Evolutionary conservation across 2,329 filamentous ascomycete genomes (phyloP).

Genomic region (Neonectria punicea): DNA sequence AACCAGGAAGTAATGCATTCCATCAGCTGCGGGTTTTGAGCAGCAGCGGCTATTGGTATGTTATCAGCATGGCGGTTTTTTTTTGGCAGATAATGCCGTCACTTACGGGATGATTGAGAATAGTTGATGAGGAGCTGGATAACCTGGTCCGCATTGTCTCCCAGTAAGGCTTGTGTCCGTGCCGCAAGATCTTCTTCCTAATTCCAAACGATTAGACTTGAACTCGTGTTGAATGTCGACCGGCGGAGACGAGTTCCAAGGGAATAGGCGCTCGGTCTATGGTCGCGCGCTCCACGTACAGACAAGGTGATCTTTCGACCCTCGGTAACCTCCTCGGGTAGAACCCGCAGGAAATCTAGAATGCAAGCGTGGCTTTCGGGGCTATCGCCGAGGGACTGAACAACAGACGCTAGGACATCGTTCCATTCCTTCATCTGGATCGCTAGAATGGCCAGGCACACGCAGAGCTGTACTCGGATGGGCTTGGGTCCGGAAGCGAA

Average conservation of each 20-base stretch:
- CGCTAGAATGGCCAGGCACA: slow-evolving; percentile 92
- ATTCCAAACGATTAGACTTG: slow-evolving; percentile 56
- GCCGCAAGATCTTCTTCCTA: slow-evolving; percentile 94
- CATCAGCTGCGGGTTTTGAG: slow-evolving; percentile 88
- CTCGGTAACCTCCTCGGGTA: slow-evolving; percentile 98
- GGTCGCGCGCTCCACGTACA: slow-evolving; percentile 80
- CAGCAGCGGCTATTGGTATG: slow-evolving; percentile 69
- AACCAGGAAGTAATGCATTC: slow-evolving; percentile 98
- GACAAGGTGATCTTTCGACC: slow-evolving; percentile 99
- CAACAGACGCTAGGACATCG: slow-evolving; percentile 86
- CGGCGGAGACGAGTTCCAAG: slow-evolving; percentile 49
- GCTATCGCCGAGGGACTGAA: slow-evolving; percentile 79
- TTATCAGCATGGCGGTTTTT: slow-evolving; percentile 30
- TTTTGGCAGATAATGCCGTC: background rate
- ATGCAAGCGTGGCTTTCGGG: slow-evolving; percentile 85
- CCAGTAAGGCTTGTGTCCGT: slow-evolving; percentile 88
- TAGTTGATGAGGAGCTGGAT: slow-evolving; percentile 90
- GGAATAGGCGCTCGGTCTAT: slow-evolving; percentile 53
- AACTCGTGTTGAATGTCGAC: slow-evolving; percentile 48
- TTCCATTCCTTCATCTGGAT: slow-evolving; percentile 98
- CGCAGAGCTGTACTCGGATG: slow-evolving; percentile 90
- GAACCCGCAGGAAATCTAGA: slow-evolving; percentile 94
- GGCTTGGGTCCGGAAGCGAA: slow-evolving; percentile 86
- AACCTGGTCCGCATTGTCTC: slow-evolving; percentile 90
- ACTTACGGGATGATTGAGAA: slow-evolving; percentile 87